Evolutionary conservation across 2,329 filamentous ascomycete species (phyloP), one percentile per base, ranked within the genome.

Genomic region (Cytospora leucostoma): DNA sequence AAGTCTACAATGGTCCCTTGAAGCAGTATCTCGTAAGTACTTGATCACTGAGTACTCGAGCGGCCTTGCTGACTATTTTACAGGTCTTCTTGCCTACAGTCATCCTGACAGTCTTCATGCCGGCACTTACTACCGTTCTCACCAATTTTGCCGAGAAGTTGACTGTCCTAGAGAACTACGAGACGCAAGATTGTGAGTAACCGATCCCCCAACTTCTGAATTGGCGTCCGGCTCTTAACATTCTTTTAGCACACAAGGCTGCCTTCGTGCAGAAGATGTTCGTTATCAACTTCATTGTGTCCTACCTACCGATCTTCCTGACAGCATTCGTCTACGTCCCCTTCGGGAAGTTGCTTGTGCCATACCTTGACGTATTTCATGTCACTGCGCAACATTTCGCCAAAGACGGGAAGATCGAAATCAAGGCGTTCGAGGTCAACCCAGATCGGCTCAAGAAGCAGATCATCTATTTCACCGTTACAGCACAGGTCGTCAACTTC

Each of bases 281-380:
- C 71, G 88, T 98, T 15, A 85, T 98, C 71, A 96, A 97, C 79
- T 97, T 97, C 77, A 94, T 98, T 76, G 96, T 93, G 7, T 96
- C 93, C 0, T 98, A 97, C 74, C 87, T 96, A 59, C 91, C 92
- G 1, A 88, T 96, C n/a, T 88, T 96, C 72, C 84, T 98, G 19
- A 97, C 93, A 0, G 92, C 93, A 0, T 98, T 97, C 70, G 87
- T 97, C 67, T 98, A 97, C 71, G 91, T 97, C 21, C 94, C 94
- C 0, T 98, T 98, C 70, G 94, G 92, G 15, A 86, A 88, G 65
- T 76, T 92, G 53, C 85, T 99, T 12, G 87, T 95, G 0, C 94
- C 95, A 0, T 90, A 96, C 72, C 85, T 99, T 5, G 88, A 96
- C 69, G 79, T 97, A 63, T 94, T 96, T 78, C 85, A 86, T 66